These are phyloP conservation scores for Rhizopogon roseolus DNA, from an alignment of 768 basidiomycete species.

Conservation along the genomic window DNA sequence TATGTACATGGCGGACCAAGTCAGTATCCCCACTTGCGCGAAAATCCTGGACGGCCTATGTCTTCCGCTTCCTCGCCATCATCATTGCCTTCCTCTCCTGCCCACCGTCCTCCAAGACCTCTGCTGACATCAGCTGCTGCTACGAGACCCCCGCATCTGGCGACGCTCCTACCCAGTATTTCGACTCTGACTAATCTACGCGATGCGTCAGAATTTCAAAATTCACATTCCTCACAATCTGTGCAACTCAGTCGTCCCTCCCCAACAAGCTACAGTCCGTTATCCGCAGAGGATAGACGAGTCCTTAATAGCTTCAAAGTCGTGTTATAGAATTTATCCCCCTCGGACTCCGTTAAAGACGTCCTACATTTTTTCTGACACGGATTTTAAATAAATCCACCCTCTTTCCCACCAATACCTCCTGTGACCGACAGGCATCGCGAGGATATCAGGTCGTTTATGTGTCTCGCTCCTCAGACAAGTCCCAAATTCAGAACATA, in stretches of 20 bases:
- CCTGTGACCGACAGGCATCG: neutral
- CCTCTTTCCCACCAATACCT: no score
- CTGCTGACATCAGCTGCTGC: constrained; percentile 1
- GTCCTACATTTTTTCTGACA: neutral
- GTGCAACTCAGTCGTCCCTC: constrained; percentile 20
- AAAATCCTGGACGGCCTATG: constrained; percentile 6
- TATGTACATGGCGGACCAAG: constrained; percentile 1
- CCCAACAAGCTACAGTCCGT: constrained; percentile 29
- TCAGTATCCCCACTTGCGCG: constrained; percentile 11
- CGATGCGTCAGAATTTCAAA: neutral
- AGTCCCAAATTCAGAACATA: neutral
- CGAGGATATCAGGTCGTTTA: neutral
- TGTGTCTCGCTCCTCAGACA: neutral
- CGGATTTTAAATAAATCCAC: neutral
- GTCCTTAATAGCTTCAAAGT: constrained; percentile 55
- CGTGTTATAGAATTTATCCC: constrained; percentile 31
- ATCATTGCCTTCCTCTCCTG: constrained; percentile 9
- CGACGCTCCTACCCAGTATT: constrained; percentile 20
- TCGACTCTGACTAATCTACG: constrained; percentile 9
- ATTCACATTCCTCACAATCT: constrained; percentile 4
- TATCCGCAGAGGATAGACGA: constrained; percentile 54
- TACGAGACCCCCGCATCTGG: constrained; percentile 3
- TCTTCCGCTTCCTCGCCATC: constrained; percentile 13
- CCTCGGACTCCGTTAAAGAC: neutral
- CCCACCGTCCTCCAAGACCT: constrained; percentile 7